Conservation (phyloP, 129 eudicot species). For the Smallanthus sonchifolius region DNA sequence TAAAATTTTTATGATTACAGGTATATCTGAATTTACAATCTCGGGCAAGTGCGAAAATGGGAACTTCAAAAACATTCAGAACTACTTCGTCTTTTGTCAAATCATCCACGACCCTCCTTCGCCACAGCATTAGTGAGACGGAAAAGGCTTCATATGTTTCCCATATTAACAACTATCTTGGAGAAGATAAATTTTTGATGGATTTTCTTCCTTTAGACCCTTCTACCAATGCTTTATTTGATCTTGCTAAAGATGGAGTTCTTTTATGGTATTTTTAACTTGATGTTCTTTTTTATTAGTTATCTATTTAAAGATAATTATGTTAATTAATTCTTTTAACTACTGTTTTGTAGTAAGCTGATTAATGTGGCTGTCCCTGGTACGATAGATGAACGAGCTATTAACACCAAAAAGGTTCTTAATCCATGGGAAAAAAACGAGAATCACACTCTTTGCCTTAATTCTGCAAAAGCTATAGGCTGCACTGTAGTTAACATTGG, state of each 20-base stretch:
- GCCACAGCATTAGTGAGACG: slow-evolving; percentile 53
- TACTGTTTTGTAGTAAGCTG: slow-evolving; percentile 49
- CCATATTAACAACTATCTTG: slow-evolving; percentile 56
- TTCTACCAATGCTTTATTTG: slow-evolving; percentile 44
- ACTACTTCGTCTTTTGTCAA: slow-evolving; percentile 55
- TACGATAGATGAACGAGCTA: slow-evolving; percentile 69
- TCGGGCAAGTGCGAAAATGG: slow-evolving; percentile 43
- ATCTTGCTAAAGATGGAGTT: slow-evolving; percentile 56
- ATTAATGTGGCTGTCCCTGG: slow-evolving; percentile 70
- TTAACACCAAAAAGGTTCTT: slow-evolving; percentile 52
- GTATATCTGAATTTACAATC: slow-evolving; percentile 43
- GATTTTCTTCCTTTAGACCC: slow-evolving; percentile 58
- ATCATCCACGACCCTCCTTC: slow-evolving; percentile 50
- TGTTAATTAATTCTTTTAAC: slow-evolving; percentile 16
- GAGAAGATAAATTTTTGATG: slow-evolving; percentile 57
- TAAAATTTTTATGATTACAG: slow-evolving; percentile 18
- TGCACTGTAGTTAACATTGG: slow-evolving; percentile 62
- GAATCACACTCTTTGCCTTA: slow-evolving; percentile 61
- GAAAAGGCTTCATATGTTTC: slow-evolving; percentile 63
- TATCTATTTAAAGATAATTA: neutral
- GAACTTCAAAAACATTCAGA: slow-evolving; percentile 42
- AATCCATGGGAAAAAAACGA: slow-evolving; percentile 68
- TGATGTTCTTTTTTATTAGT: neutral
- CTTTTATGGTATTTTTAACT: slow-evolving; percentile 51
- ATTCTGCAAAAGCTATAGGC: slow-evolving; percentile 63